Evolutionary conservation across 2,329 filamentous ascomycete genomes (phyloP).

Genomic region (Pseudocercospora cruenta): DNA sequence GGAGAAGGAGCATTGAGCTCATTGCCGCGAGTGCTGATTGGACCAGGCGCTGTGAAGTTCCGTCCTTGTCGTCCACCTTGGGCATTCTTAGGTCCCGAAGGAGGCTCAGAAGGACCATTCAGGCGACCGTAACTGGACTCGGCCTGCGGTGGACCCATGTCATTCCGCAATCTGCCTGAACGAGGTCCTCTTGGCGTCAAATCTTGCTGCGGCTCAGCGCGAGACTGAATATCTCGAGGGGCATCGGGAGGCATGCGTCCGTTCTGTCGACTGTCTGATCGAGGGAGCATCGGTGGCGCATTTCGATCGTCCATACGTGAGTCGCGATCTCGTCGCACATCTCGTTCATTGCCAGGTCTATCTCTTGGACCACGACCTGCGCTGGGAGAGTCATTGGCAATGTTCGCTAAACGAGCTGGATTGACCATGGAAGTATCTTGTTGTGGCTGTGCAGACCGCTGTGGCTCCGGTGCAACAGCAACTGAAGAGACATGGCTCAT

Average conservation of each 20-base stretch:
- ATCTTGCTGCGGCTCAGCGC: constrained; percentile 40
- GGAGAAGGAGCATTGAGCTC: constrained; percentile 32
- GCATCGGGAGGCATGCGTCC: constrained; percentile 37
- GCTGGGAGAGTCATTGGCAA: constrained; percentile 34
- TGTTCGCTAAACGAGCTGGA: constrained; percentile 48
- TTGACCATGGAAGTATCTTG: constrained; percentile 39
- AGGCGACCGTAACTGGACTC: constrained; percentile 56
- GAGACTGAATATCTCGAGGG: constrained; percentile 27
- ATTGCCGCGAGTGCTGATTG: constrained; percentile 24
- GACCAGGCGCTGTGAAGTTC: constrained; percentile 42
- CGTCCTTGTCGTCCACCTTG: constrained; percentile 44
- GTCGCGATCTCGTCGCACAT: constrained; percentile 28
- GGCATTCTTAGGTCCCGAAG: constrained; percentile 58
- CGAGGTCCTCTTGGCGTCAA: constrained; percentile 59
- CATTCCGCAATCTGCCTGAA: constrained; percentile 51
- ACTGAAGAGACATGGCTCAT: constrained; percentile 25
- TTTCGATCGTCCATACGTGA: constrained; percentile 30
- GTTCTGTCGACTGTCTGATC: constrained; percentile 32
- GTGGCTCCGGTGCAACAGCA: constrained; percentile 19
- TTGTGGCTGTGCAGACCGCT: constrained; percentile 14
- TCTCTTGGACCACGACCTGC: constrained; percentile 22
- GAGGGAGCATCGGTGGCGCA: constrained; percentile 37
- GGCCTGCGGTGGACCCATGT: constrained; percentile 41
- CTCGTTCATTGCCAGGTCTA: constrained; percentile 31
- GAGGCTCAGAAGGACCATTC: constrained; percentile 54